Evolutionary conservation across 805 yeast genomes (phyloP).

Genomic region (Kodamaea neixiangensis): DNA sequence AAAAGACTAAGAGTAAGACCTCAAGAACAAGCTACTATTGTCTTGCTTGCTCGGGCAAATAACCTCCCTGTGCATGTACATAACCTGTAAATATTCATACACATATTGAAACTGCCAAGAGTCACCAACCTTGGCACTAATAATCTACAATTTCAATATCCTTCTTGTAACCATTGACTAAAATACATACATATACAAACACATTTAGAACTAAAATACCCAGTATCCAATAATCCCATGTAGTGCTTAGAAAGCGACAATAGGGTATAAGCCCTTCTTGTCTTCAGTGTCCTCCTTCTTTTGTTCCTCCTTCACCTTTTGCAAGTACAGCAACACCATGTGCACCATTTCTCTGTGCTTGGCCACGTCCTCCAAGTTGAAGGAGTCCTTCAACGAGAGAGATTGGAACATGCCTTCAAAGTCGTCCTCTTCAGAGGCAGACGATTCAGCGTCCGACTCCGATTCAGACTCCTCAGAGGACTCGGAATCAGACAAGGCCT

Average conservation of each 20-base stretch:
- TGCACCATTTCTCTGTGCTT: constrained; percentile 39
- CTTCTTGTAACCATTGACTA: not conserved
- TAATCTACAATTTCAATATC: not conserved
- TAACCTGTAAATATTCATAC: not conserved
- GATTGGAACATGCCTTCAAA: constrained; percentile 15
- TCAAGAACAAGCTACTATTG: too few relatives aligned
- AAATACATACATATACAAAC: constrained; percentile 1
- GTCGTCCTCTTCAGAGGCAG: constrained; percentile 10
- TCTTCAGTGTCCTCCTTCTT: constrained; percentile 11
- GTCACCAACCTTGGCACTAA: not conserved
- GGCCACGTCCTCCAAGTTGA: constrained; percentile 28
- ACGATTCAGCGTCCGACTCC: constrained; percentile 10
- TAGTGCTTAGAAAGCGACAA: constrained; percentile 36
- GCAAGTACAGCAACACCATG: constrained; percentile 35
- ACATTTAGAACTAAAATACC: constrained; percentile 4
- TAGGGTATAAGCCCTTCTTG: constrained; percentile 37
- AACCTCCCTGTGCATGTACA: not conserved
- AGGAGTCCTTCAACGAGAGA: constrained; percentile 16
- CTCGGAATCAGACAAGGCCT: constrained; percentile 15
- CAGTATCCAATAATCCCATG: not conserved
- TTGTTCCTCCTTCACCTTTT: constrained; percentile 12
- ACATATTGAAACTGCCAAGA: not conserved
- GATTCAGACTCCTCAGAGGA: constrained; percentile 4
- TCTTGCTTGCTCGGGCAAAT: too few relatives aligned
- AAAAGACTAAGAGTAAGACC: too few relatives aligned